These are phyloP conservation scores for Orbilia ellipsospora DNA, from an alignment of 2,329 filamentous ascomycete species.

Conservation along the genomic window DNA sequence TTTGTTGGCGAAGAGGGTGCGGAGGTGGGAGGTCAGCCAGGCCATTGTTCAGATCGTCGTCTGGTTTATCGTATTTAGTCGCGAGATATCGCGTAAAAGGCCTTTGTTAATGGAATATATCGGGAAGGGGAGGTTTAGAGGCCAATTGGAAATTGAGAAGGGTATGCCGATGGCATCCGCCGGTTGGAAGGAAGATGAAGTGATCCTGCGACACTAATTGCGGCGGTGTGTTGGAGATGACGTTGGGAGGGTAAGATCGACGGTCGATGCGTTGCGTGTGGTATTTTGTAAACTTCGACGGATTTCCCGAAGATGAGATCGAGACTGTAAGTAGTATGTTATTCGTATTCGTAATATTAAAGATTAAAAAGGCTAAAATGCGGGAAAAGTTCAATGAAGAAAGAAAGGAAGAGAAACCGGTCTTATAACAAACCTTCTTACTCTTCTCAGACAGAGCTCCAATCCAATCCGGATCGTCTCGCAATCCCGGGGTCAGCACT, in stretches of 20 bases:
- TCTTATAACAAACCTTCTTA: too few relatives aligned
- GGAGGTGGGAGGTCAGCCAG: slow-evolving; percentile 41
- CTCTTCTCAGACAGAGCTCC: too few relatives aligned
- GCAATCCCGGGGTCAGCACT: too few relatives aligned
- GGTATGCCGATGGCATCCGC: not conserved
- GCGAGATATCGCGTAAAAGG: too few relatives aligned
- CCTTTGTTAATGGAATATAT: too few relatives aligned
- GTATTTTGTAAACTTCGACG: slow-evolving; percentile 25
- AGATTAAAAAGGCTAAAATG: not conserved
- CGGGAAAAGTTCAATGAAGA: too few relatives aligned
- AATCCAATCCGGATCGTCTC: too few relatives aligned
- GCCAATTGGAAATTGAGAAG: not conserved
- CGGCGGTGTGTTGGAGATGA: not conserved
- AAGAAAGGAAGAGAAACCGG: too few relatives aligned
- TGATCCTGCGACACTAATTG: not conserved
- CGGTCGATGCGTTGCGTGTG: slow-evolving; percentile 25
- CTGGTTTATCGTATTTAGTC: too few relatives aligned
- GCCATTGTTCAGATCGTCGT: slow-evolving; percentile 6
- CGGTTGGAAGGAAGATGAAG: not conserved
- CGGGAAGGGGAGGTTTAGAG: too few relatives aligned
- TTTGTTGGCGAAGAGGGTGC: slow-evolving; percentile 37
- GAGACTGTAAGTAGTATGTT: too few relatives aligned
- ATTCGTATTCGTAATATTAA: not conserved
- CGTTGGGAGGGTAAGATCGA: not conserved
- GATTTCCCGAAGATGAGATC: not conserved